phyloP scores from a whole-genome alignment of 352 stramenopile species.

The Salisapilia sapeloensis region DNA sequence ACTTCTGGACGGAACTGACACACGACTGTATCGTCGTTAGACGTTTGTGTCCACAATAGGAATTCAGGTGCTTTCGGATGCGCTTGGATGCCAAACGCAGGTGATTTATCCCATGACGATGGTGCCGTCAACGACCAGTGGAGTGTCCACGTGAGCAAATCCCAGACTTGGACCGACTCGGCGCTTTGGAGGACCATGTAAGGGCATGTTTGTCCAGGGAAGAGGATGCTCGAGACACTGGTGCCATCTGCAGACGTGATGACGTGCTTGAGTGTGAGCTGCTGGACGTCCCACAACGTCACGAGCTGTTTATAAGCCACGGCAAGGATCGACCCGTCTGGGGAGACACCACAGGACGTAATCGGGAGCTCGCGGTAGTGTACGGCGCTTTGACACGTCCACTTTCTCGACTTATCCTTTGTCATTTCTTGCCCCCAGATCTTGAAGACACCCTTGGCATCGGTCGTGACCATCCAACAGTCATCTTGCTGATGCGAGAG shows the following conservation, averaged over 20 bases:
- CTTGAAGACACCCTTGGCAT: constrained; percentile 60
- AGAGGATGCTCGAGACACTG: constrained; percentile 32
- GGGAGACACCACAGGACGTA: constrained; percentile 42
- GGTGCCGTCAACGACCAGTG: too few species aligned
- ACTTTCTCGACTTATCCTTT: constrained; percentile 11
- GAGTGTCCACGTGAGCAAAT: constrained; percentile 38
- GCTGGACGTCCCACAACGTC: constrained; percentile 72
- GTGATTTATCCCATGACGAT: too few species aligned
- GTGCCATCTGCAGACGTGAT: constrained; percentile 39
- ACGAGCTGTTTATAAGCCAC: constrained; percentile 67
- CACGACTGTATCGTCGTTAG: too few species aligned
- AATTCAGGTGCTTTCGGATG: too few species aligned
- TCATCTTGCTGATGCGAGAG: constrained; percentile 23
- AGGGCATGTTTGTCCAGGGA: constrained; percentile 32
- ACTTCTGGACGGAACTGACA: too few species aligned
- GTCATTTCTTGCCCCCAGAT: constrained; percentile 30
- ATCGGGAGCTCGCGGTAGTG: constrained; percentile 57
- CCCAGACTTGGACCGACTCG: constrained; percentile 57
- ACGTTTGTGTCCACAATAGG: too few species aligned
- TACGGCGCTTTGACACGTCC: constrained; percentile 66
- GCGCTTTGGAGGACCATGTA: constrained; percentile 43
- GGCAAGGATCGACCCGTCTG: constrained; percentile 68
- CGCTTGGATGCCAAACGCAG: too few species aligned
- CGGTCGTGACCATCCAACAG: constrained; percentile 40
- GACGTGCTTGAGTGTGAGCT: constrained; percentile 60